Evolutionary conservation across 768 basidiomycete species (phyloP), one percentile per base, ranked within the genome.

Genomic region (Lactifluus volemus): DNA sequence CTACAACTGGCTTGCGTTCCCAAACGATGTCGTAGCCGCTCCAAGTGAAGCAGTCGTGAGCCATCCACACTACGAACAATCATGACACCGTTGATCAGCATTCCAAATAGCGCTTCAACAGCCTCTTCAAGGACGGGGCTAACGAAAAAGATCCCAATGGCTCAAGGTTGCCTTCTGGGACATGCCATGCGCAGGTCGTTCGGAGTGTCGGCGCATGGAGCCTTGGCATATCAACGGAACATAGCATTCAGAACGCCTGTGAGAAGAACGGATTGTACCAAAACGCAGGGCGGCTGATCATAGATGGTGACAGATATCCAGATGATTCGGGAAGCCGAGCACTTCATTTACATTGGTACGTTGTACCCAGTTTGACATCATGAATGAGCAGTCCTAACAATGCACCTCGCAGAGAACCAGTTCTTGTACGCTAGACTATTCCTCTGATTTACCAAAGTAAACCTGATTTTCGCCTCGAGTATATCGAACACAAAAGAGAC

Each of bases 191-290:
- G 15, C 92, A 98, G 76, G 92, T 81, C 15, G 80, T 92, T 47
- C 82, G 96, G 56, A 91, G 88, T 63, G 89, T 94, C 21, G 84
- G 80, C 1, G 96, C 98, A 73, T 99, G 96, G 96, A 89, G 86
- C 68, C 91, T 92, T 67, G 96, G 95, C 3, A 88, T 94, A 39
- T 77, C 95, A 64, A 87, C 83, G 4, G 96, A 98, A 72, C 82
- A 84, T 60, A 93, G 90, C 72, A 92, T 98, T 61, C 95, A 97
- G 74, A 88, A 92, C 67, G 95, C 96, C 50, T 93, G 90, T 91
- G 68, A 70, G 88, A 81, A 2, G 7, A 51, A 38, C 5, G 48
- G 11, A 1, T 48, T 34, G 34, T 25, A 19, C 36, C 53, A 45
- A 53, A 45, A 56, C 59, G 38, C 38, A 25, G 19, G 38, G 15